A percentile compares a stretch with the other conserved stretches of the same genome.
Evolutionary conservation across 805 yeast genomes (phyloP).

Genomic region (Wickerhamiella slavikovae): DNA sequence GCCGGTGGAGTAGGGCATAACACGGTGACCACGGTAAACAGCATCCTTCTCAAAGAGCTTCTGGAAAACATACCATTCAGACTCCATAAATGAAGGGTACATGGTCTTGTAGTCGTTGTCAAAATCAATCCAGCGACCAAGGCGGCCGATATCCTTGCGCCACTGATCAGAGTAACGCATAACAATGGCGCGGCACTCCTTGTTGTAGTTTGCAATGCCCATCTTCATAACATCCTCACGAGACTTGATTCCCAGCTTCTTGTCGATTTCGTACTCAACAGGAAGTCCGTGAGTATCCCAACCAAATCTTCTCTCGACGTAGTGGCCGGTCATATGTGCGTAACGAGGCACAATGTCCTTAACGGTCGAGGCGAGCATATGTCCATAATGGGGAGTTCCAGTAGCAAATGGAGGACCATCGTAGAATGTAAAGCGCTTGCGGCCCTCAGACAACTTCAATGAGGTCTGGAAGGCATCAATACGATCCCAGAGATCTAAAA

Average conservation of each 20-base stretch:
- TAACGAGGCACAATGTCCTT: slow-evolving; percentile 95
- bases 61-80: slow-evolving; percentile 98
- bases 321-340: slow-evolving; percentile 93
- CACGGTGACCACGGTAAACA: slow-evolving; percentile 89
- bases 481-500: slow-evolving; percentile 67
- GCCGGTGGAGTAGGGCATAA: slow-evolving; percentile 98
- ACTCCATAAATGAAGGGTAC: slow-evolving; percentile 92
- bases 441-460: slow-evolving; percentile 60
- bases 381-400: slow-evolving; percentile 98
- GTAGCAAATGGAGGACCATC: slow-evolving; percentile 99
- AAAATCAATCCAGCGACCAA: slow-evolving; percentile 98
- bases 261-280: slow-evolving; percentile 96
- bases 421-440: slow-evolving; percentile 76
- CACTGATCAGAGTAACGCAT: slow-evolving; percentile 94
- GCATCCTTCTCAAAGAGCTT: slow-evolving; percentile 66
- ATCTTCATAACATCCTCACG: slow-evolving; percentile 84
- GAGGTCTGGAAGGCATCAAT: slow-evolving; percentile 87
- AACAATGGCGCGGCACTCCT: slow-evolving; percentile 88
- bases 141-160: slow-evolving; percentile 79
- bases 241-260: slow-evolving; percentile 79
- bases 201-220: slow-evolving; percentile 89
- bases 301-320: slow-evolving; percentile 93
- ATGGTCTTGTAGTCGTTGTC: slow-evolving; percentile 95
- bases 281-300: slow-evolving; percentile 99
- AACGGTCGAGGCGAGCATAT: slow-evolving; percentile 86